Evolutionary conservation across 2,329 filamentous ascomycete species (phyloP), one percentile per base, ranked within the genome.

Genomic region (Colletotrichum godetiae): DNA sequence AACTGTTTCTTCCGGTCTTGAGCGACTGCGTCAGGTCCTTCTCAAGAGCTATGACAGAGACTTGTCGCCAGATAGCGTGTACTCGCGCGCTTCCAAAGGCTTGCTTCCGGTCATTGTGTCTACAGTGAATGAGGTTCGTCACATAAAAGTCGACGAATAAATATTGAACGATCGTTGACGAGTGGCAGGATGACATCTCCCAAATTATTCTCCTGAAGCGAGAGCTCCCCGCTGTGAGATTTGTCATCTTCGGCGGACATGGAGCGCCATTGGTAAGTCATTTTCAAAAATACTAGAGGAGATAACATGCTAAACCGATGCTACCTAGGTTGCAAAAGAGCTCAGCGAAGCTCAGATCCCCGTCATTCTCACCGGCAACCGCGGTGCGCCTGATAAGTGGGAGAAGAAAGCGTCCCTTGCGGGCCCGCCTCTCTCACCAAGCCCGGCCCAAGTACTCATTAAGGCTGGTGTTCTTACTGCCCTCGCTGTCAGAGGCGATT

Each of bases 401-500:
- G 80, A 84, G 12, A 82, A 80, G 24, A 79, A 78, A 12, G 79
- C 83, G 37, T 77, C 79, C 2, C 77, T 86, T 0, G 77, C 81
- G 0, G 85, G 85, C 0, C 85, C 85, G 4, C 85, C 85, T 1
- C 79, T 87, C 1, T 82, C 78, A 5, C 78, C 76, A 33, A 83
- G 80, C 46, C 78, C 83, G 0, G 83, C 83, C 15, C 60, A 65
- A 13, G 57, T 60, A 7, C 42, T 72, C 2, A 31, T 57, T 11
- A 64, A 71, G 12, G 67, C 60, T 8, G 57, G 67, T 0, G 67
- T 70, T 10, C 67, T 60, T 7, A 11, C 66, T 0, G 67, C 67
- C 1, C 53, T 70, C 1, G 67, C 67, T 12, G 53, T 78, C n/a
- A 74, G 75, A 59, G 79, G 75, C 5, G 82, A 85, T 68, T 79